These are phyloP conservation scores for Cyberlindnera maritima DNA, from an alignment of 805 yeast genomes.

Conservation along the genomic window DNA sequence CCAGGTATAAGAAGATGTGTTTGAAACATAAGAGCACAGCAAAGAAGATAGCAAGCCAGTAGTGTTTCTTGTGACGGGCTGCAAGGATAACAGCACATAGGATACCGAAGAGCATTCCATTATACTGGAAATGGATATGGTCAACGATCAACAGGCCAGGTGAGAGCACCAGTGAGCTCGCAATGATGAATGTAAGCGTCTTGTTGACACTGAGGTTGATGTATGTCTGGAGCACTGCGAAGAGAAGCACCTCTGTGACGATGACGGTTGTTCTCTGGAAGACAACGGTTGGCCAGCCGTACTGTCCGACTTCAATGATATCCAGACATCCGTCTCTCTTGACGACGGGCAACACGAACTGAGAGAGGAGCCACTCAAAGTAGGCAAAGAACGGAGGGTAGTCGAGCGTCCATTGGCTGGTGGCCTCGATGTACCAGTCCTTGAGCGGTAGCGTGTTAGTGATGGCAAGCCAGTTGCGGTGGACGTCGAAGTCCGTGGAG, in stretches of 20 bases:
- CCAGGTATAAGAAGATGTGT: slow-evolving; percentile 88
- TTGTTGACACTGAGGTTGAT: slow-evolving; percentile 46
- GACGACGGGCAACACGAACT: slow-evolving; percentile 63
- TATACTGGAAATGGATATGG: slow-evolving; percentile 96
- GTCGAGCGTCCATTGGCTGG: slow-evolving; percentile 90
- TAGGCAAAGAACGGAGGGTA: slow-evolving; percentile 98
- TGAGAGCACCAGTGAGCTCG: slow-evolving; percentile 76
- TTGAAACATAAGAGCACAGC: slow-evolving; percentile 83
- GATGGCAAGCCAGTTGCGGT: slow-evolving; percentile 94
- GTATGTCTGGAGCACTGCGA: slow-evolving; percentile 67
- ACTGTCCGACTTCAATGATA: slow-evolving; percentile 59
- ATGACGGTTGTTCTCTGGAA: slow-evolving; percentile 86
- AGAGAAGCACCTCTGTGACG: slow-evolving; percentile 67
- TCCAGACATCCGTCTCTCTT: slow-evolving; percentile 74
- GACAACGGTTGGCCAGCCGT: slow-evolving; percentile 74
- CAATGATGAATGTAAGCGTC: slow-evolving; percentile 62
- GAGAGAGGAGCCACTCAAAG: slow-evolving; percentile 80
- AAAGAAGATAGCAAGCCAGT: slow-evolving; percentile 67
- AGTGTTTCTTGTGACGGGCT: slow-evolving; percentile 56
- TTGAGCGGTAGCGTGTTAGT: slow-evolving; percentile 70
- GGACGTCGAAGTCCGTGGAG: slow-evolving; percentile 97
- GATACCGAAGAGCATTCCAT: slow-evolving; percentile 89
- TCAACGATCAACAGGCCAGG: slow-evolving; percentile 92
- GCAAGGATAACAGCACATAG: slow-evolving; percentile 69
- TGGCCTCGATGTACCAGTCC: slow-evolving; percentile 79